Evolutionary conservation across 2,329 filamentous ascomycete genomes (phyloP).

Genomic region (Fusarium siculi): DNA sequence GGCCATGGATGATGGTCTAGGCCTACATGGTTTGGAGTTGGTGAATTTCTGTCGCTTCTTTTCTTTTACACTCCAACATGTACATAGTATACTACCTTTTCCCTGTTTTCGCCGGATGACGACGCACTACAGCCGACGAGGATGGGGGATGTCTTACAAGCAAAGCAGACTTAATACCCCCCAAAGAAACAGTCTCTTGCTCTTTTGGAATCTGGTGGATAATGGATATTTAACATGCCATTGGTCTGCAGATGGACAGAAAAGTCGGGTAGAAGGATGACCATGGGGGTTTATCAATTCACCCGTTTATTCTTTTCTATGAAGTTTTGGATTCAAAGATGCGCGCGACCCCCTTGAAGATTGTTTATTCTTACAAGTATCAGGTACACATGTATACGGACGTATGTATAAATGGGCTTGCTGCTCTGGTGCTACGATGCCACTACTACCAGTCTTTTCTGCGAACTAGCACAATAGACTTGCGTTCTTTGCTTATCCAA

Average conservation of each 20-base stretch:
- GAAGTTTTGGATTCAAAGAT: constrained; percentile 21
- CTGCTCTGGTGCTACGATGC: constrained; percentile 3
- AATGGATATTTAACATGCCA: constrained; percentile 14
- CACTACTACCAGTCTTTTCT: constrained; percentile 19
- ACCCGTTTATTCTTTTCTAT: constrained; percentile 10
- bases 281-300: constrained; percentile 22
- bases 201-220: constrained; percentile 19
- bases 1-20: constrained; percentile 28
- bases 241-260: constrained; percentile 10
- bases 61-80: constrained; percentile 23
- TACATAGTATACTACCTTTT: constrained; percentile 29
- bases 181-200: constrained; percentile 25
- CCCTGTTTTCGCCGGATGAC: constrained; percentile 4
- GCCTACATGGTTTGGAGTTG: constrained; percentile 43
- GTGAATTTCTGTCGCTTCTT: constrained; percentile 27
- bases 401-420: constrained; percentile 15
- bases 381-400: constrained; percentile 10
- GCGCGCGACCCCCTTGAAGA: constrained; percentile 16
- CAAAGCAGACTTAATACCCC: constrained; percentile 36
- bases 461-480: constrained; percentile 29
- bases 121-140: constrained; percentile 6
- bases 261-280: constrained; percentile 29
- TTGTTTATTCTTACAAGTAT: constrained; percentile 11
- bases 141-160: constrained; percentile 21
- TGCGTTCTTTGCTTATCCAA: constrained; percentile 14